Evolutionary conservation across 805 yeast species (phyloP), one percentile per base, ranked within the genome.

Genomic region (Maudiozyma saulgeensis): DNA sequence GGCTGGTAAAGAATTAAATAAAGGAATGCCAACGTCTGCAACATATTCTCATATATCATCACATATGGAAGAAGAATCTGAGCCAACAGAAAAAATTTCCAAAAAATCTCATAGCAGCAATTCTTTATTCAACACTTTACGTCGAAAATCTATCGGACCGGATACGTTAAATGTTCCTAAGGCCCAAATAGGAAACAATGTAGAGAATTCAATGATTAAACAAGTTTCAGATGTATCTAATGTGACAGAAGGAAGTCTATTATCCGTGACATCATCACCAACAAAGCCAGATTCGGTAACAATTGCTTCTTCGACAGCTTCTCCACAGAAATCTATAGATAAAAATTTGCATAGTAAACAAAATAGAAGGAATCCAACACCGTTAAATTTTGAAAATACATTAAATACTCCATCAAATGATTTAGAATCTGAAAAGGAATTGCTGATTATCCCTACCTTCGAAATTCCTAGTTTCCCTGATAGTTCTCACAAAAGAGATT

Each of bases 81-180:
- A 55, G 41, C 43, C 57, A 1, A 53, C 64, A 9, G 61, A 56
- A 26, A 58, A 56, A 28, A 39, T 59, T 1, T 51, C 58, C 0
- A 60, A 58, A 34, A 62, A 58, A 46, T 62, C 68, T 2, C 58
- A 55, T 23, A 63, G 67, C 43, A 61, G 59, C 31, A 59, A 50
- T n/a, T 61, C 61, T 31, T 55, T 64, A 18, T 64, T 64, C 37
- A 58, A 57, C 45, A 53, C 56, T 8, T 59, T 64, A 23, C 49
- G 53, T 23, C 41, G 49, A 7, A 52, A 42, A 37, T 41, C 49
- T 18, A n/a, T 9, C 6, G 35, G 9, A 1, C 25, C 45, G 7
- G 49, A 26, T 18, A 25, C 45, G 15, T 25, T 43, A 15, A 15
- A 19, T 4, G 4, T 42, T 13, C 45, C 45, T 13, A 46, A 41